phyloP scores from a whole-genome alignment of 495 filamentous ascomycete genomes.

The Sabuloglossum arenarium region DNA sequence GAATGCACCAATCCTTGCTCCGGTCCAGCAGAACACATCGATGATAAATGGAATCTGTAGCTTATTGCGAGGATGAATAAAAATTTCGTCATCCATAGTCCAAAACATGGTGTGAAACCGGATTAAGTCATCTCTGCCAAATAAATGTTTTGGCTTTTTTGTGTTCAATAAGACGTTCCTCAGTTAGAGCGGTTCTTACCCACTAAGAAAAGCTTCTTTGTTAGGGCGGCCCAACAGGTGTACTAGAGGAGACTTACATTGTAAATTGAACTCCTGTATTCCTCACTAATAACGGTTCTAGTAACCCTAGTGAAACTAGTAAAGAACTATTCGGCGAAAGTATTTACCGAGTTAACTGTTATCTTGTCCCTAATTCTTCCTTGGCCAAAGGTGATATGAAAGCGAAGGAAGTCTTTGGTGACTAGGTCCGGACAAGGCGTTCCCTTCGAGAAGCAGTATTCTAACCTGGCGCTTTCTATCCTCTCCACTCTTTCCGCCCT shows the following conservation, averaged over 20 bases:
- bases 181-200: constrained; percentile 1
- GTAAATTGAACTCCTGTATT: constrained; percentile 6
- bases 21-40: background rate
- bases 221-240: background rate
- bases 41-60: background rate
- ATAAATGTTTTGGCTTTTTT: constrained; percentile 8
- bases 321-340: constrained; percentile 8
- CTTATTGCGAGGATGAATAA: background rate
- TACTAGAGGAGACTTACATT: background rate
- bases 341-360: constrained; percentile 7
- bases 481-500: background rate
- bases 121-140: constrained; percentile 5
- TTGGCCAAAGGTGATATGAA: background rate
- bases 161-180: constrained; percentile 7
- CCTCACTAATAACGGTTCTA: constrained; percentile 4
- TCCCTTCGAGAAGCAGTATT: constrained; percentile 3
- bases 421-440: constrained; percentile 5
- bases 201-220: constrained; percentile 2
- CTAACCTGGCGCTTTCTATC: background rate
- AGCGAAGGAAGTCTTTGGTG: constrained; percentile 5
- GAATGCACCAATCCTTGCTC: background rate
- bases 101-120: background rate
- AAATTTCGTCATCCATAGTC: background rate
- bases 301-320: constrained; percentile 7
- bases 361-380: constrained; percentile 6